Evolutionary conservation across 495 filamentous ascomycete species (phyloP), one percentile per base, ranked within the genome.

Genomic region (Penicillium roqueforti): DNA sequence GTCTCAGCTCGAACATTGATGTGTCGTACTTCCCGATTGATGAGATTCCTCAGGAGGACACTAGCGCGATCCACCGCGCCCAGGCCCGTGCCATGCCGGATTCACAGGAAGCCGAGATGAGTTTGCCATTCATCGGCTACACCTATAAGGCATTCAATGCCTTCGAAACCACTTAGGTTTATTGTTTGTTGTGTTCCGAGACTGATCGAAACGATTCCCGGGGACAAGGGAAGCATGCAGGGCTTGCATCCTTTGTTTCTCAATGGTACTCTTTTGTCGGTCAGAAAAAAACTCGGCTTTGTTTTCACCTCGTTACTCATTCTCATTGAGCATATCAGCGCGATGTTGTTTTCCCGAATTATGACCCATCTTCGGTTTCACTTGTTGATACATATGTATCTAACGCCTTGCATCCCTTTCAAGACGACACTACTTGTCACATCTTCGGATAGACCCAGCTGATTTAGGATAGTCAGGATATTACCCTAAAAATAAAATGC

Each of bases 11-110:
- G 29, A 91, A 91, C 67, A 87, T 96, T 54, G 93, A 98, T 68
- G 93, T 92, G n/a, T 89, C 89, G 20, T 96, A 98, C 76, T 98
- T 98, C 85, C 93, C 93, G 7, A 96, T 89, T 40, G 92, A 97
- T 67, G 93, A 98, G 68, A 96, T 98, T 60, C 89, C 91, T 56
- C 91, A 97, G 75, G 89, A 86, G 29, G 91, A 96, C 65, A 91
- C 87, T 46, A 87, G 76, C 39, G 83, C 83, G 28, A 77, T 77
- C 71, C 66, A 95, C 74, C 71, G 80, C 72, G 80, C 83, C 69
- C 80, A 89, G 76, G 81, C 83, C 68, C 73, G 78, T 53, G 76
- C 77, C 29, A 75, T 79, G 67, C 81, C 79, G 11, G 82, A 85
- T 2, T 81, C 85, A 20, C 75, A 86, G 56, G 80, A 80, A 48